A percentile compares a stretch with the other conserved stretches of the same genome.
Conservation (phyloP, 129 eudicot species). For the Heracleum sosnowskyi region DNA sequence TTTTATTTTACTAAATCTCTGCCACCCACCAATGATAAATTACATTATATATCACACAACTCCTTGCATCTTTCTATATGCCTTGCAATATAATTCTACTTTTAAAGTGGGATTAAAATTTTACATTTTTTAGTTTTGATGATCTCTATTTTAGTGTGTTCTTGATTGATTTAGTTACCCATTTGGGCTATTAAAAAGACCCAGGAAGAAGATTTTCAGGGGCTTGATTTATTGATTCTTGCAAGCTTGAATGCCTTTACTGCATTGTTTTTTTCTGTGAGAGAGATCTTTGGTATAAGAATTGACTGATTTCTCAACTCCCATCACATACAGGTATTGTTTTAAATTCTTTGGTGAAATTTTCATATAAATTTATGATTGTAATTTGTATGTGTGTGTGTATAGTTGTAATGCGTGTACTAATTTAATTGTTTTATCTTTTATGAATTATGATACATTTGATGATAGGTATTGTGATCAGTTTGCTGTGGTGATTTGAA, state of each 20-base stretch:
- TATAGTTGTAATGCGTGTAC: neutral
- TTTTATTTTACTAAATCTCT: constrained; percentile 18
- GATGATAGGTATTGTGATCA: constrained; percentile 7
- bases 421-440: neutral
- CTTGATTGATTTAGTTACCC: constrained; percentile 18
- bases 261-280: constrained; percentile 14
- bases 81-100: constrained; percentile 46
- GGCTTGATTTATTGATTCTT: too few relatives aligned
- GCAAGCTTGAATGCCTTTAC: constrained; percentile 14
- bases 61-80: constrained; percentile 21
- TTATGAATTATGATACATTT: neutral
- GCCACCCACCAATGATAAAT: constrained; percentile 26
- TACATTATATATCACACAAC: constrained; percentile 3
- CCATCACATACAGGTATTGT: constrained; percentile 35
- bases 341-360: neutral
- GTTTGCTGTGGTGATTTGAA: neutral
- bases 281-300: constrained; percentile 43
- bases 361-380: neutral
- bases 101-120: constrained; percentile 22
- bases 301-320: constrained; percentile 16
- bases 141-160: neutral
- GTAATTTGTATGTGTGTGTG: constrained; percentile 20
- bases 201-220: too few relatives aligned
- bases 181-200: constrained; percentile 18
- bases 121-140: neutral